These are phyloP conservation scores for Penicillium bialowiezense DNA, from an alignment of 495 filamentous ascomycete genomes.

Conservation along the genomic window DNA sequence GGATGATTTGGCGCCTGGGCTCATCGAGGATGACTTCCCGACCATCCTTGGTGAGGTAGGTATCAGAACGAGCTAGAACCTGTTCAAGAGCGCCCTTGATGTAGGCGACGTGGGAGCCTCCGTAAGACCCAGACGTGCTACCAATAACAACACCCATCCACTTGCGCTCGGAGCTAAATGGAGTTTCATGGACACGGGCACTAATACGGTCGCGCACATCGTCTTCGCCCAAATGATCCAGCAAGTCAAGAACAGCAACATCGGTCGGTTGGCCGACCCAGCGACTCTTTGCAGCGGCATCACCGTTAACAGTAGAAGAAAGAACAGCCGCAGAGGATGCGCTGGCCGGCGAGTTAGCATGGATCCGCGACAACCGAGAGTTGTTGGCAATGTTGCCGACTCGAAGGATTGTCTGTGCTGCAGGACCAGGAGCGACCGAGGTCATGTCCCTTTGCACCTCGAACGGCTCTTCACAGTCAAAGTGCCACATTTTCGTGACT, in stretches of 20 bases:
- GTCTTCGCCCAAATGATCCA: slow-evolving; percentile 85
- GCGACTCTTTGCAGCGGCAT: slow-evolving; percentile 66
- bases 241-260: slow-evolving; percentile 87
- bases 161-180: slow-evolving; percentile 95
- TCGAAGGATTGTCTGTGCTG: slow-evolving; percentile 74
- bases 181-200: slow-evolving; percentile 73
- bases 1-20: slow-evolving; percentile 64
- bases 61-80: slow-evolving; percentile 82
- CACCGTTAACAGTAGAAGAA: slow-evolving; percentile 68
- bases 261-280: slow-evolving; percentile 98
- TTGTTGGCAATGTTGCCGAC: slow-evolving; percentile 98
- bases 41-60: slow-evolving; percentile 83
- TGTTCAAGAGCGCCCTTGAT: slow-evolving; percentile 94
- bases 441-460: slow-evolving; percentile 71
- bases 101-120: slow-evolving; percentile 69
- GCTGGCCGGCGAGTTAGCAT: slow-evolving; percentile 59
- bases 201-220: slow-evolving; percentile 85
- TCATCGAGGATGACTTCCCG: slow-evolving; percentile 85
- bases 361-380: slow-evolving; percentile 65
- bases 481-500: slow-evolving; percentile 94
- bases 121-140: slow-evolving; percentile 35
- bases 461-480: slow-evolving; percentile 66
- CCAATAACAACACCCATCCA: slow-evolving; percentile 97
- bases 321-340: slow-evolving; percentile 72
- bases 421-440: slow-evolving; percentile 60